Percentiles rank a stretch among this genome's conserved stretches.
phyloP scores from a whole-genome alignment of 192 early-diverging fungal species.

The Glomus cerebriforme region DNA sequence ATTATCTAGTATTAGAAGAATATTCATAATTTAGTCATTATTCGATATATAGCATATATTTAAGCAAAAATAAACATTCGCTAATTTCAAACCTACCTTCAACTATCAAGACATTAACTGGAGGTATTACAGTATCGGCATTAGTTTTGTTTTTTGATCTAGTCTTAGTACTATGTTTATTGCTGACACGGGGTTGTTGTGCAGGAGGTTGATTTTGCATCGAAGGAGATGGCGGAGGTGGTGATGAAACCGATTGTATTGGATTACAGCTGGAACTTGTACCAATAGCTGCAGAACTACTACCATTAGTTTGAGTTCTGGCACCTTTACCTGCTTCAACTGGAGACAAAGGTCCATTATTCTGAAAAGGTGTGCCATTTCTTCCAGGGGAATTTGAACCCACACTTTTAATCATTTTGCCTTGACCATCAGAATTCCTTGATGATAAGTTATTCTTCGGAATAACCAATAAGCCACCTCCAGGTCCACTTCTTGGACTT shows the following conservation, averaged over 20 bases:
- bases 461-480: not conserved
- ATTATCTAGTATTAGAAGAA: slow-evolving; percentile 56
- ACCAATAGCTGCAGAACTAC: not conserved
- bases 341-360: not conserved
- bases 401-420: not conserved
- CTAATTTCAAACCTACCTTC: slow-evolving; percentile 52
- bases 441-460: not conserved
- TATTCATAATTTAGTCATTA: slow-evolving; percentile 8
- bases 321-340: not conserved
- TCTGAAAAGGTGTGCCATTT: not conserved
- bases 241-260: slow-evolving; percentile 3
- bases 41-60: not conserved
- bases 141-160: slow-evolving; percentile 22
- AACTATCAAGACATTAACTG: slow-evolving; percentile 78
- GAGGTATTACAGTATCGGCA: slow-evolving; percentile 51
- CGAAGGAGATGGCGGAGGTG: not conserved
- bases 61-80: not conserved
- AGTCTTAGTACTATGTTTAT: slow-evolving; percentile 5
- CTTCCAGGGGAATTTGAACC: not conserved
- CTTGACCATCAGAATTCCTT: not conserved
- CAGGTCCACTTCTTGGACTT: slow-evolving; percentile 7
- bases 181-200: not conserved
- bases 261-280: not conserved
- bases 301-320: not conserved
- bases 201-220: slow-evolving; percentile 2